phyloP scores from a whole-genome alignment of 495 filamentous ascomycete genomes.

The Trichodelitschia bisporula region DNA sequence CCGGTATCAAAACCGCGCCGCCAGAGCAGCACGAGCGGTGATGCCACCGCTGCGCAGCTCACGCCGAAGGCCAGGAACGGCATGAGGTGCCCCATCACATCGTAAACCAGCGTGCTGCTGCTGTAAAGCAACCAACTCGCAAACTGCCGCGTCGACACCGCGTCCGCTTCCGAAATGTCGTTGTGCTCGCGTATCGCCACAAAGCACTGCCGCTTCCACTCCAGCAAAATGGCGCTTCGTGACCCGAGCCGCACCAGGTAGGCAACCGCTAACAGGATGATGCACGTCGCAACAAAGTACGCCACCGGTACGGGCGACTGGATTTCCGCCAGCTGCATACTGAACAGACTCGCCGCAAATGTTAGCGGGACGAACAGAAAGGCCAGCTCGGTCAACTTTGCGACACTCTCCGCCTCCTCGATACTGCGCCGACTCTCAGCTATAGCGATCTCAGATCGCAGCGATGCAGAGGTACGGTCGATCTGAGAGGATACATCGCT shows the following conservation, averaged over 20 bases:
- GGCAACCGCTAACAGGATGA: not conserved
- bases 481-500: no score
- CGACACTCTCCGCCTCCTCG: constrained; percentile 11
- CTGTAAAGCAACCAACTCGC: not conserved
- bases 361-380: constrained; percentile 13
- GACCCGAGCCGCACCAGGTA: not conserved
- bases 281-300: not conserved
- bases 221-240: not conserved
- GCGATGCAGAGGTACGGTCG: not conserved
- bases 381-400: constrained; percentile 11
- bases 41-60: not conserved
- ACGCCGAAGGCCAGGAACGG: no score
- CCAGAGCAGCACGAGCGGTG: not conserved
- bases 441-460: constrained; percentile 9
- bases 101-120: not conserved
- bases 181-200: not conserved
- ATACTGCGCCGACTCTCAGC: constrained; percentile 10
- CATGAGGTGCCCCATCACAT: not conserved
- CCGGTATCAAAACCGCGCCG: not conserved
- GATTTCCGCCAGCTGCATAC: constrained; percentile 10
- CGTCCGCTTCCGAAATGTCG: not conserved
- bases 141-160: not conserved
- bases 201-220: not conserved
- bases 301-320: not conserved
- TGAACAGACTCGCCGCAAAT: constrained; percentile 10